Evolutionary conservation across 1,284 basidiomycete species (phyloP).

Genomic region (Sanghuangporus baumii): DNA sequence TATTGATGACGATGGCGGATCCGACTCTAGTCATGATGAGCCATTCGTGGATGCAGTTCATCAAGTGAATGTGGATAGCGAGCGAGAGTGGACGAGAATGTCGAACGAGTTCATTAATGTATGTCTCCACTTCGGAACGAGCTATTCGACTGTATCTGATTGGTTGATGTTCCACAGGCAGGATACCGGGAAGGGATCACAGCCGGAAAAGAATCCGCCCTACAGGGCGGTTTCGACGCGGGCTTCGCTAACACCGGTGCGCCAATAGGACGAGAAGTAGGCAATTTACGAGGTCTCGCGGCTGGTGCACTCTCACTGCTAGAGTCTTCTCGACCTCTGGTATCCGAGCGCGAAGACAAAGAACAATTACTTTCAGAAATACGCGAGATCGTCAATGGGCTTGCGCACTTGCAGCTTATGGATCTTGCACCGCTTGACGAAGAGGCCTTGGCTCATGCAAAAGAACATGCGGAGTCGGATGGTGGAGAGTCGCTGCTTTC

Average conservation of each 20-base stretch:
- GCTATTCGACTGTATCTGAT: neutral
- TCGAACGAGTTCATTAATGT: conserved; percentile 14
- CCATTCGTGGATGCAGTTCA: neutral
- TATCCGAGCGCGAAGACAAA: neutral
- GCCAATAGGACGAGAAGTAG: conserved; percentile 69
- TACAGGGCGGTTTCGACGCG: conserved; percentile 78
- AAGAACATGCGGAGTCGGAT: conserved; percentile 43
- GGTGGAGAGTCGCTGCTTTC: conserved; percentile 29
- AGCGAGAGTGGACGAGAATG: conserved; percentile 16
- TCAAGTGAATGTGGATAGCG: conserved; percentile 1
- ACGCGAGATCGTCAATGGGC: conserved; percentile 43
- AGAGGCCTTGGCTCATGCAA: conserved; percentile 68
- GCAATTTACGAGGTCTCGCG: conserved; percentile 60
- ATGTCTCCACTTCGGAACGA: neutral
- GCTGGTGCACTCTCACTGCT: conserved; percentile 56
- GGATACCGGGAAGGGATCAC: conserved; percentile 88
- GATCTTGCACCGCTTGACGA: conserved; percentile 66
- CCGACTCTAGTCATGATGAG: neutral
- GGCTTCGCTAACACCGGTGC: conserved; percentile 70
- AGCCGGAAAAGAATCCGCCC: conserved; percentile 72
- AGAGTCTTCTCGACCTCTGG: neutral
- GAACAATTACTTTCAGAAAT: conserved; percentile 32
- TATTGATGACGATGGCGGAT: neutral
- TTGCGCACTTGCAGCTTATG: conserved; percentile 54
- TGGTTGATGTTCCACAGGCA: conserved; percentile 39